Evolutionary conservation across 2,329 filamentous ascomycete species (phyloP), one percentile per base, ranked within the genome.

Genomic region (Fusarium sp.): DNA sequence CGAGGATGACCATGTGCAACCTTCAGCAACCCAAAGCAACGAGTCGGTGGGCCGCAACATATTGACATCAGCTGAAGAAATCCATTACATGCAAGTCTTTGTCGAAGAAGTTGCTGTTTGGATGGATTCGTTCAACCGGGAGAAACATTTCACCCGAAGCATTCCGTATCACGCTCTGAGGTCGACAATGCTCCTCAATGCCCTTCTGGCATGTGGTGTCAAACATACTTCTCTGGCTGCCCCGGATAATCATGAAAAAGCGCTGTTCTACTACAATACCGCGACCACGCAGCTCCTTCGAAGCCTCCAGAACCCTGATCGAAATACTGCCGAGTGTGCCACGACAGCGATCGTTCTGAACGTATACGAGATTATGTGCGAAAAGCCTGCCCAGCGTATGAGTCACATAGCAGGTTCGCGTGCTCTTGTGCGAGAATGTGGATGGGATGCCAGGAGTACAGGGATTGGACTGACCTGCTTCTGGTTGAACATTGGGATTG

Each of bases 341-440:
- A 94, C 93, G 1, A 94, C 94, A 1, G 95, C 96, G 6, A 92
- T 97, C 20, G 92, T 97, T 13, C 87, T 98, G 38, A 96, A 97
- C 76, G 93, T 97, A 7, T 98, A 97, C 82, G 95, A 98, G 81
- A 92, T 95, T 76, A 97, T 98, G 94, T 94, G 91, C 55, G 93
- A 96, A 79, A 90, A 90, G 74, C 91, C 93, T 10, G 86, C 92
- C 42, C 90, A 94, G 76, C 89, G 93, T n/a, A 96, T 96, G 92
- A 95, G 93, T 75, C 95, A 98, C 79, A 95, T 96, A 74, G 92
- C 93, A 1, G 94, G 94, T 10, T 94, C 94, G 15, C 89, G 94
- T 60, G 94, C 94, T 4, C 85, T 98, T 56, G 95, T 98, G 77
- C 94, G 94, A 70, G 94, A 98, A 79, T 98, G 95, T 78, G 90